Percentiles rank a stretch among this genome's conserved stretches.
These are phyloP conservation scores for Nitzschia palea DNA, from an alignment of 108 stramenopile genomes.

Conservation along the genomic window DNA sequence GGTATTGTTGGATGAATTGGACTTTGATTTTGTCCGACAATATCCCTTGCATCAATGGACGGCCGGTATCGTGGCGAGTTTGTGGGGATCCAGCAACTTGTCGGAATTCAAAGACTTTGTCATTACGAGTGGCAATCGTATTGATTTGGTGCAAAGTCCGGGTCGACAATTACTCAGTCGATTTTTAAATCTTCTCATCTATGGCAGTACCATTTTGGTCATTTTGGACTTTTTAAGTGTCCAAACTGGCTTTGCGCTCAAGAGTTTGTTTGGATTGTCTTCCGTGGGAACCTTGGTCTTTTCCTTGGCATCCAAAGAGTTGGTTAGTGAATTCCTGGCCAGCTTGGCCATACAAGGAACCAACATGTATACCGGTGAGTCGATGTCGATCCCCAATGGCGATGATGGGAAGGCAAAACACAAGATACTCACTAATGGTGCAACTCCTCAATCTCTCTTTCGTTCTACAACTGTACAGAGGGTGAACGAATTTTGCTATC, in stretches of 20 bases:
- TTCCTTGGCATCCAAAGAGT: conserved; percentile 13
- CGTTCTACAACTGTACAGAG: conserved; percentile 19
- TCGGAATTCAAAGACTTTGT: conserved; percentile 5
- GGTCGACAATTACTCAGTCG: conserved; percentile 8
- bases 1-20: conserved; percentile 8
- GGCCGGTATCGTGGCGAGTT: neutral
- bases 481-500: conserved; percentile 56
- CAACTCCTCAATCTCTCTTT: too few relatives aligned
- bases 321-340: conserved; percentile 32
- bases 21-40: conserved; percentile 3
- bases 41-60: conserved; percentile 1
- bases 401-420: too few relatives aligned
- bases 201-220: neutral
- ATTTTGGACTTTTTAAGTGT: conserved; percentile 18
- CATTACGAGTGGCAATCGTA: neutral
- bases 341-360: conserved; percentile 52
- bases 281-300: conserved; percentile 27
- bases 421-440: too few relatives aligned
- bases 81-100: conserved; percentile 17
- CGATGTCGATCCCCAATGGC: too few relatives aligned
- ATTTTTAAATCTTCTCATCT: conserved; percentile 25
- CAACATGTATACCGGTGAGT: conserved; percentile 34
- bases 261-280: conserved; percentile 20
- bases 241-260: conserved; percentile 27
- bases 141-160: neutral